Evolutionary conservation across 495 filamentous ascomycete species (phyloP).

Genomic region (Podospora appendiculata): DNA sequence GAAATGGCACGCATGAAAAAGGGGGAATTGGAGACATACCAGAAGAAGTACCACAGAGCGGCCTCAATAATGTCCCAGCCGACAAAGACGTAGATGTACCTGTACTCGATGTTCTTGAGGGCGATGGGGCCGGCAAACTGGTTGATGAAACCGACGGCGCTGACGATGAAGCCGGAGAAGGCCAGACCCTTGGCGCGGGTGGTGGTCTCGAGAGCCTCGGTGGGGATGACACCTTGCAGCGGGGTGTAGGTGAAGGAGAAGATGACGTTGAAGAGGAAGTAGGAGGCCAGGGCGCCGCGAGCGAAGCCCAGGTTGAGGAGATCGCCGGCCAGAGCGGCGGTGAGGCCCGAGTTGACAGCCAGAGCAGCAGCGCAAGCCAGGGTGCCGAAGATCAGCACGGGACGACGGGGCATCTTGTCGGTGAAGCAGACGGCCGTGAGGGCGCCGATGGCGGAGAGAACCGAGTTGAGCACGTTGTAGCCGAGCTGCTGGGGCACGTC

Average conservation of each 20-base stretch:
- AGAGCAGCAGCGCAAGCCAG: constrained; percentile 42
- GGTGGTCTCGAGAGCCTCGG: constrained; percentile 44
- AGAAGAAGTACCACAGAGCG: constrained; percentile 39
- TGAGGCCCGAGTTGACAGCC: constrained; percentile 39
- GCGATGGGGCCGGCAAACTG: constrained; percentile 43
- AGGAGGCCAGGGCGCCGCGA: constrained; percentile 36
- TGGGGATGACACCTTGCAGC: constrained; percentile 51
- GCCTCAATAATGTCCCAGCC: constrained; percentile 39
- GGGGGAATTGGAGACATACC: constrained; percentile 24
- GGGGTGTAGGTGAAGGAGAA: constrained; percentile 56
- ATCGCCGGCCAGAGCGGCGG: constrained; percentile 29
- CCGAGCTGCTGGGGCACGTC: constrained; percentile 29
- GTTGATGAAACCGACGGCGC: constrained; percentile 43
- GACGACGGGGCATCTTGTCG: constrained; percentile 38
- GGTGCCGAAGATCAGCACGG: constrained; percentile 35
- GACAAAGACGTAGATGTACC: constrained; percentile 44
- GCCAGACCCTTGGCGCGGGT: constrained; percentile 45
- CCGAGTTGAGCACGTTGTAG: constrained; percentile 40
- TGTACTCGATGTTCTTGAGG: constrained; percentile 38
- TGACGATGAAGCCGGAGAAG: constrained; percentile 34
- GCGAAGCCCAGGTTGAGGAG: constrained; percentile 20
- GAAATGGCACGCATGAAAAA: constrained; percentile 2
- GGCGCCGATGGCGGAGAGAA: constrained; percentile 36
- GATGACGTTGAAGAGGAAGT: constrained; percentile 53
- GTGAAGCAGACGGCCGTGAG: constrained; percentile 33